A percentile compares a stretch with the other conserved stretches of the same genome.
These are phyloP conservation scores for Trichoderma aggressivum DNA, from an alignment of 2,329 filamentous ascomycete genomes.

Conservation along the genomic window DNA sequence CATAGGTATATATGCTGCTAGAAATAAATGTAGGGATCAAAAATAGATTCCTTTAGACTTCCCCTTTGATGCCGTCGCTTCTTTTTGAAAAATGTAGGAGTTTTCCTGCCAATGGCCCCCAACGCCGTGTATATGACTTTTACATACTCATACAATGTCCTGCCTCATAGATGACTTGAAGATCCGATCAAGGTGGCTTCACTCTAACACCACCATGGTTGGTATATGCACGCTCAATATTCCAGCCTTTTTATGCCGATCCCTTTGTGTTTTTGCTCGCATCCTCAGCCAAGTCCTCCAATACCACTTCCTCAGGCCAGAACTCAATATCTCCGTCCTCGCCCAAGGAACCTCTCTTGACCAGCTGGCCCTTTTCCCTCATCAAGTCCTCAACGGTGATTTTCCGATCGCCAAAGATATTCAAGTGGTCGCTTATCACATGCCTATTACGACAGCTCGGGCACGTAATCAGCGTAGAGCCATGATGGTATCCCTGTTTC, in stretches of 20 bases:
- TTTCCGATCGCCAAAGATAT: constrained; percentile 68
- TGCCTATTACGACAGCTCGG: constrained; percentile 83
- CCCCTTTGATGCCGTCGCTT: neutral
- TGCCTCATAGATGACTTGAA: neutral
- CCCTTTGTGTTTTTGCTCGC: constrained; percentile 2
- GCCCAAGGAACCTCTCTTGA: constrained; percentile 68
- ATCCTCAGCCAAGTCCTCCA: constrained; percentile 23
- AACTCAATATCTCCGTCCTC: constrained; percentile 88
- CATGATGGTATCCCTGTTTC: constrained; percentile 92
- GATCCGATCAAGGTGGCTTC: neutral
- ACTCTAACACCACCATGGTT: neutral
- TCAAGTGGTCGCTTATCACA: constrained; percentile 85
- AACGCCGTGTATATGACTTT: constrained; percentile 12
- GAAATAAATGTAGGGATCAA: neutral
- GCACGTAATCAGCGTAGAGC: constrained; percentile 85
- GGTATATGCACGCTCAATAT: neutral
- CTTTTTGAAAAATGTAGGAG: neutral
- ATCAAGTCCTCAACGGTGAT: constrained; percentile 76
- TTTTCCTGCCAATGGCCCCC: neutral
- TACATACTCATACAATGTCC: constrained; percentile 10
- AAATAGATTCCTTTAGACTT: neutral
- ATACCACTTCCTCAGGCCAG: constrained; percentile 66
- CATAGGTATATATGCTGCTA: constrained; percentile 4
- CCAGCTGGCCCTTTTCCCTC: constrained; percentile 67
- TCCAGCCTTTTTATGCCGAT: neutral